Base-by-base conservation (phyloP, 257 asterid species). In the Echium plantagineum region DNA sequence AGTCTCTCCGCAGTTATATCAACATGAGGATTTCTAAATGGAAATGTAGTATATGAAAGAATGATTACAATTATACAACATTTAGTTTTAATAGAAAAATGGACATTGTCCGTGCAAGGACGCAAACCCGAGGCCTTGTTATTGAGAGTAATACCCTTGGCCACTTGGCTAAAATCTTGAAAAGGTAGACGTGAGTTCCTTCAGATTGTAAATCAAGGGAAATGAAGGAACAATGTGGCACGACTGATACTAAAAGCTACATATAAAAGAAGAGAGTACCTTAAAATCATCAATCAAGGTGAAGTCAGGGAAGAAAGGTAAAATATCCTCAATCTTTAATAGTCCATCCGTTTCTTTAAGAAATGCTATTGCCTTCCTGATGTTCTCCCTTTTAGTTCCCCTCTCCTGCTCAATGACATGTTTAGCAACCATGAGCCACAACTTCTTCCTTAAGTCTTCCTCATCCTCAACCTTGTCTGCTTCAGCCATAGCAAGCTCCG, bases 381-480 rank as follows among this genome's bases (percentile, higher is more conserved):
- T 93, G 74, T 93, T 93, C 78, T 93, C 98, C 79, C 98, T 78
- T 81, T 93, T 93, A 12, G 97, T 84, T 60, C 98, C 98, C 74
- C 86, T 93, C 78, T 93, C 98, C 74, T 83, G 98, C 69, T 83
- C 80, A 68, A 93, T 77, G 71, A 89, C 98, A 80, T 93, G 96
- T 72, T 89, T 93, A 66, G 98, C 98, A 74, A 89, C 85, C 96
- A 89, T 86, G 53, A 89, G 94, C 98, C 98, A 93, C 52, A 93
- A 90, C 69, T 93, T 93, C 77, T 93, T 93, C 78, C 95, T 78
- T 69, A 89, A 72, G 73, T 91, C 98, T 71, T 86, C 97, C 65
- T 91, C 98, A 78, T 93, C 98, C 78, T 93, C 98, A 62, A 93
- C 97, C 73, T 86, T 93, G 77, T 93, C 97, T 46, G 97, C 97